A percentile compares a stretch with the other conserved stretches of the same genome.
phyloP scores from a whole-genome alignment of 2,329 filamentous ascomycete species.

The Conoideocrella luteorostrata region DNA sequence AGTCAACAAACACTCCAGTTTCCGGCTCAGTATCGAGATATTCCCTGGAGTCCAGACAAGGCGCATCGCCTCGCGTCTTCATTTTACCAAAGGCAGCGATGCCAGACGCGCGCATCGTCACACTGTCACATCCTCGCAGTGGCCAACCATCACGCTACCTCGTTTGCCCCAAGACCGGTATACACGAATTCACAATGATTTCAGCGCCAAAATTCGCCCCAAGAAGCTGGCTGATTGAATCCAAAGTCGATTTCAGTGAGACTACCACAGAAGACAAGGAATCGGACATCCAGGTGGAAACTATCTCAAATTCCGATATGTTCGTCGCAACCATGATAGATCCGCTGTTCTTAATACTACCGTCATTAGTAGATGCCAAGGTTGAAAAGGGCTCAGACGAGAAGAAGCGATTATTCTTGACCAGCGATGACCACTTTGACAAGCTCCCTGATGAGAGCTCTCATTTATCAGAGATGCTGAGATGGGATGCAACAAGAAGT shows the following conservation, averaged over 20 bases:
- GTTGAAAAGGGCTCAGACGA: slow-evolving; percentile 35
- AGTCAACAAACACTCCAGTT: slow-evolving; percentile 20
- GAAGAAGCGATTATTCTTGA: slow-evolving; percentile 58
- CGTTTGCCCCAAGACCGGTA: slow-evolving; percentile 53
- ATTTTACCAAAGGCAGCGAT: slow-evolving; percentile 52
- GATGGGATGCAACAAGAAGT: slow-evolving; percentile 37
- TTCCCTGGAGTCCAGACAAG: slow-evolving; percentile 30
- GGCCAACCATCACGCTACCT: slow-evolving; percentile 52
- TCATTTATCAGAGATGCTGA: slow-evolving; percentile 54
- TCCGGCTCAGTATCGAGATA: slow-evolving; percentile 29
- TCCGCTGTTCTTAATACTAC: slow-evolving; percentile 74
- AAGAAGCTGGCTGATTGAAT: slow-evolving; percentile 56
- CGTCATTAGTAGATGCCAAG: slow-evolving; percentile 51
- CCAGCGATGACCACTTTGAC: slow-evolving; percentile 67
- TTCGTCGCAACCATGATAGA: slow-evolving; percentile 81
- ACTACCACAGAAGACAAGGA: slow-evolving; percentile 14
- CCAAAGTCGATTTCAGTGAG: slow-evolving; percentile 11
- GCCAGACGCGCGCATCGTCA: slow-evolving; percentile 50
- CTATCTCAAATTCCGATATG: slow-evolving; percentile 65
- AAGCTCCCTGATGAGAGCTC: slow-evolving; percentile 46
- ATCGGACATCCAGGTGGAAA: slow-evolving; percentile 16
- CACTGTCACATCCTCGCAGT: slow-evolving; percentile 53
- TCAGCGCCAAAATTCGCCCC: slow-evolving; percentile 46
- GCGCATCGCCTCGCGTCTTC: slow-evolving; percentile 49
- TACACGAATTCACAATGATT: slow-evolving; percentile 60